Base-by-base conservation (phyloP, 768 basidiomycete genomes). In the Mycena galopus region DNA sequence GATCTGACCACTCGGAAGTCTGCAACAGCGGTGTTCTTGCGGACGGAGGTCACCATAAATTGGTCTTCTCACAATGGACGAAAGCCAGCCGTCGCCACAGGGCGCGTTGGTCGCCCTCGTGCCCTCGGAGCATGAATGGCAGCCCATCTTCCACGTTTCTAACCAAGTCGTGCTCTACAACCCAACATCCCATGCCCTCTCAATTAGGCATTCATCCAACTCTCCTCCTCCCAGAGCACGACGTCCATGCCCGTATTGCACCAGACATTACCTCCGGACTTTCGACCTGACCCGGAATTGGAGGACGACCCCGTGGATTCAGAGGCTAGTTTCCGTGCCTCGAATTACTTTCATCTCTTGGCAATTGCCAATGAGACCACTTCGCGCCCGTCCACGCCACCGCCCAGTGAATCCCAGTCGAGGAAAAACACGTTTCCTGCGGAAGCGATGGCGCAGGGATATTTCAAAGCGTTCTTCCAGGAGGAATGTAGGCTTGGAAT, bases 101-200 rank as follows among this genome's bases (percentile, higher is more conserved):
- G 67, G 68, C 62, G 75, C 75, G 32, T 56, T 76, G 12, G 47
- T 77, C 17, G 71, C 71, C 50, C 65, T 77, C 57, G 37, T 61
- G 19, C 64, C 77, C 44, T 50, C 67, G 32, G 71, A 75, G 58
- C 74, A 72, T 29, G 82, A 90, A 67, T 96, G 94, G 94, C 92
- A 88, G 65, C 91, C 94, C 1, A 94, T 96, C 71, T 85, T 95
- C 21, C 94, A 94, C 56, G 88, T 88, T n/a, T 92, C 93, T 0
- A 93, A 94, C 80, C 94, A 96, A 77, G 91, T 96, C 39, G 95
- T 96, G 19, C 86, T 96, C 10, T 96, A 96, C 83, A 94, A 96
- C 78, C 91, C 95, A 0, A 91, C 88, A 2, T 95, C 93, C 1
- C 95, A 96, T 78, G 94, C 95, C 2, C 84, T 96, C 25, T 88